These are phyloP conservation scores for Saturnispora galanensis DNA, from an alignment of 805 yeast genomes.

Conservation along the genomic window DNA sequence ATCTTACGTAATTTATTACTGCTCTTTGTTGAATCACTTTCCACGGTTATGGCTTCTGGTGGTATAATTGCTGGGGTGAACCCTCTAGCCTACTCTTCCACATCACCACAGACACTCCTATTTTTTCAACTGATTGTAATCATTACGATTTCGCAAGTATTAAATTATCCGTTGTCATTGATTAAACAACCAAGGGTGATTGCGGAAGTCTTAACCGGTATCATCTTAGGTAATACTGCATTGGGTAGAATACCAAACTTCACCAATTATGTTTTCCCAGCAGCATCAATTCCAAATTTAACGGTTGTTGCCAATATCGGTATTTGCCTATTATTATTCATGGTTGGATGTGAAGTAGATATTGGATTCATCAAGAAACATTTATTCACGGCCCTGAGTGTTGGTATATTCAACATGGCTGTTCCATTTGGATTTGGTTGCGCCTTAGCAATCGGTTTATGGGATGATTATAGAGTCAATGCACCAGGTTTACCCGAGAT, in stretches of 20 bases:
- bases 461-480: conserved; percentile 39
- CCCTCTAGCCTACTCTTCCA: conserved; percentile 50
- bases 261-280: conserved; percentile 55
- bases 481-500: conserved; percentile 28
- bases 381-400: conserved; percentile 49
- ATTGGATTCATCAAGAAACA: conserved; percentile 52
- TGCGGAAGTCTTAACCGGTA: conserved; percentile 73
- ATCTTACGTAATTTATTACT: too few species aligned
- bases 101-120: conserved; percentile 58
- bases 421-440: conserved; percentile 77
- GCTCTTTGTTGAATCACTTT: background rate
- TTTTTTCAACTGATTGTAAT: conserved; percentile 61
- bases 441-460: conserved; percentile 58
- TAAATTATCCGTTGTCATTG: conserved; percentile 50
- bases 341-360: conserved; percentile 76
- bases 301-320: conserved; percentile 67
- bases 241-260: conserved; percentile 64
- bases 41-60: conserved; percentile 3
- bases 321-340: conserved; percentile 61
- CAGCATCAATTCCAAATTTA: conserved; percentile 50
- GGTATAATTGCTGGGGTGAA: conserved; percentile 67
- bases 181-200: conserved; percentile 72
- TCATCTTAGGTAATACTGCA: conserved; percentile 65
- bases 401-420: conserved; percentile 64
- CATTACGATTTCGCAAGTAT: conserved; percentile 45